phyloP scores from a whole-genome alignment of 2,329 filamentous ascomycete genomes.

The Fusarium sp. region DNA sequence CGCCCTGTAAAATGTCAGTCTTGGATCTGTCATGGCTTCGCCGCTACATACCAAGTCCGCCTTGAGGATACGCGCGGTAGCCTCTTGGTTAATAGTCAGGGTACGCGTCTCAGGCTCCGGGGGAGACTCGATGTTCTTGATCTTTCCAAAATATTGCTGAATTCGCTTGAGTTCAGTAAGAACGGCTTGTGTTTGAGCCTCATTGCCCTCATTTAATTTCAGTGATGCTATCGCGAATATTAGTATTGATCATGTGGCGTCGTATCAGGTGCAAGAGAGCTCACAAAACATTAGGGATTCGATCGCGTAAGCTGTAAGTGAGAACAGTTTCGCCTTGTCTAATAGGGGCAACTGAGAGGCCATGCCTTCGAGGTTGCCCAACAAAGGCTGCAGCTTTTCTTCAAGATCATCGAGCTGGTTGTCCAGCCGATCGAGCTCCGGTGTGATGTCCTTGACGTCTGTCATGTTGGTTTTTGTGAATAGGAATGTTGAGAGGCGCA shows the following conservation, averaged over 20 bases:
- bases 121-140: slow-evolving; percentile 78
- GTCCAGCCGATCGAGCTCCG: slow-evolving; percentile 78
- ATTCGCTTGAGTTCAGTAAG: slow-evolving; percentile 88
- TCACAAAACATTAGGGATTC: slow-evolving; percentile 89
- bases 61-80: slow-evolving; percentile 83
- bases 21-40: not conserved
- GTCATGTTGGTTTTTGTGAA: slow-evolving; percentile 46
- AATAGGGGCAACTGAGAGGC: slow-evolving; percentile 87
- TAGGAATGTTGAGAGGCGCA: slow-evolving; percentile 4
- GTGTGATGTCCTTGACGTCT: slow-evolving; percentile 65
- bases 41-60: slow-evolving; percentile 74
- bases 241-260: not conserved
- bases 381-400: slow-evolving; percentile 76
- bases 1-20: slow-evolving; percentile 50
- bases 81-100: slow-evolving; percentile 74
- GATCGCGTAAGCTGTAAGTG: slow-evolving; percentile 87
- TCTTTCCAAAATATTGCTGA: slow-evolving; percentile 92
- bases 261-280: not conserved
- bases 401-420: slow-evolving; percentile 83
- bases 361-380: slow-evolving; percentile 72
- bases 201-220: slow-evolving; percentile 75
- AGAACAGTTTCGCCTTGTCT: slow-evolving; percentile 93
- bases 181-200: slow-evolving; percentile 86
- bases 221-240: slow-evolving; percentile 66
- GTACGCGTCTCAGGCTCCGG: slow-evolving; percentile 57